These are phyloP conservation scores for Linnemannia hyalina DNA, from an alignment of 192 early-diverging fungal species.

Conservation along the genomic window DNA sequence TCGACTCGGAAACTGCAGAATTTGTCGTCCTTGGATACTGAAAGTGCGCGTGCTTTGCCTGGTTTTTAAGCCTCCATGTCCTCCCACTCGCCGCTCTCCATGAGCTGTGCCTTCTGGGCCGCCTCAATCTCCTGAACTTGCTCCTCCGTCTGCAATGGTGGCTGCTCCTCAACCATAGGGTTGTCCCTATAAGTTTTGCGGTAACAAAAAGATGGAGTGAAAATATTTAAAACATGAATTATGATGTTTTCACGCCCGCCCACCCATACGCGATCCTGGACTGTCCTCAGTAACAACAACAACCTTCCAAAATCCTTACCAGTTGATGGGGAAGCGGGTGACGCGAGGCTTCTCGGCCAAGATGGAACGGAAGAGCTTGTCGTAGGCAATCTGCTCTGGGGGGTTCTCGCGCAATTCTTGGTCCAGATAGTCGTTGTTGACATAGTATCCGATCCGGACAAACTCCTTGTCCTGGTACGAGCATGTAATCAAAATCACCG, in stretches of 20 bases:
- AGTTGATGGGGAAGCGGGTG: constrained; percentile 86
- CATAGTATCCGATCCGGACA: constrained; percentile 97
- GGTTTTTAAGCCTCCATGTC: constrained; percentile 42
- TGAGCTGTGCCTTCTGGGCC: constrained; percentile 35
- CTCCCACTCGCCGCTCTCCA: constrained; percentile 38
- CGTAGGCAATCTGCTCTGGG: constrained; percentile 77
- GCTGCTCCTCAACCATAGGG: constrained; percentile 47
- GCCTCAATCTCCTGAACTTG: constrained; percentile 48
- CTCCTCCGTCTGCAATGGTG: constrained; percentile 53
- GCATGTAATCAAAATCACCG: constrained; percentile 92
- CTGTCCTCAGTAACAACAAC: not conserved
- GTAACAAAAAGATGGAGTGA: not conserved
- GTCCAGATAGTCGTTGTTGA: constrained; percentile 95
- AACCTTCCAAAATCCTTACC: constrained; percentile 38
- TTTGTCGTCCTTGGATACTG: not conserved
- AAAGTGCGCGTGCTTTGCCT: not conserved
- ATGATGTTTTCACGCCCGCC: not conserved
- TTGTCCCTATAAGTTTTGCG: constrained; percentile 33
- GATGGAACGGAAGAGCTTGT: constrained; percentile 87
- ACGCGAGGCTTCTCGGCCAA: constrained; percentile 96
- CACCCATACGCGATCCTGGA: too few species aligned
- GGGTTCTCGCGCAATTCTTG: constrained; percentile 84
- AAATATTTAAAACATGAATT: constrained; percentile 1
- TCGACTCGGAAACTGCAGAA: too few species aligned
- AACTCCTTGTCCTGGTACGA: constrained; percentile 93